These are phyloP conservation scores for Phytopythium litorale DNA, from an alignment of 352 stramenopile genomes.

Conservation along the genomic window DNA sequence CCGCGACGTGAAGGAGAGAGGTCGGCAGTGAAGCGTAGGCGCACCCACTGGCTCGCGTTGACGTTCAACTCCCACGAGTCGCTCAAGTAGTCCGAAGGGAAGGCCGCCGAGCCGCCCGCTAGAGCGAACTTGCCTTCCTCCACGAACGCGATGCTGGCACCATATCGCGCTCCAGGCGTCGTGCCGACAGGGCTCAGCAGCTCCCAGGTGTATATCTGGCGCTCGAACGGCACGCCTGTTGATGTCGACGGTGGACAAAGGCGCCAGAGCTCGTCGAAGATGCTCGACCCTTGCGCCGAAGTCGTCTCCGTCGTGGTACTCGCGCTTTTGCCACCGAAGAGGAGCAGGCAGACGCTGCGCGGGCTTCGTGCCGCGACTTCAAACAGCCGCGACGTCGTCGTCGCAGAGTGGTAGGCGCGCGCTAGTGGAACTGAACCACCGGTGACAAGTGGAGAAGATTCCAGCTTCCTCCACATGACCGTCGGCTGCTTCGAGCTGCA, in stretches of 20 bases:
- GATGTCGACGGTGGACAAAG: slow-evolving; percentile 34
- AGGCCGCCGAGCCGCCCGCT: slow-evolving; percentile 62
- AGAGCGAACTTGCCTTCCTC: slow-evolving; percentile 60
- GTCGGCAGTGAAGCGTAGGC: slow-evolving; percentile 42
- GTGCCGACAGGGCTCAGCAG: slow-evolving; percentile 42
- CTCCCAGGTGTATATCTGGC: slow-evolving; percentile 50
- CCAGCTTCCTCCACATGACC: slow-evolving; percentile 37
- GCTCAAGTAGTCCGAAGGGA: slow-evolving; percentile 68
- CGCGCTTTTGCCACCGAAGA: slow-evolving; percentile 54
- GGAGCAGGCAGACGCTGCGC: slow-evolving; percentile 36
- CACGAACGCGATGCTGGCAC: slow-evolving; percentile 44
- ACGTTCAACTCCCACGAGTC: slow-evolving; percentile 73
- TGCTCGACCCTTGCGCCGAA: slow-evolving; percentile 23
- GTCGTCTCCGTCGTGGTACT: slow-evolving; percentile 5
- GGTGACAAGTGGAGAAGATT: slow-evolving; percentile 5
- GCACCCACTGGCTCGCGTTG: slow-evolving; percentile 64
- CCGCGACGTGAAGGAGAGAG: slow-evolving; percentile 45
- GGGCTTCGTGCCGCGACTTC: slow-evolving; percentile 7
- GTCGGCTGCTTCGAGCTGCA: slow-evolving; percentile 21
- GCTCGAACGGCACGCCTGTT: slow-evolving; percentile 23
- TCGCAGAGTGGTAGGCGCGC: slow-evolving; percentile 43
- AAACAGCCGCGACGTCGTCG: slow-evolving; percentile 36
- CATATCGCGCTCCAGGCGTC: slow-evolving; percentile 52
- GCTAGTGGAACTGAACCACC: slow-evolving; percentile 17
- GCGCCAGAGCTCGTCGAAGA: slow-evolving; percentile 72